Evolutionary conservation across 2,329 filamentous ascomycete species (phyloP), one percentile per base, ranked within the genome.

Genomic region (Talaromyces sp.): DNA sequence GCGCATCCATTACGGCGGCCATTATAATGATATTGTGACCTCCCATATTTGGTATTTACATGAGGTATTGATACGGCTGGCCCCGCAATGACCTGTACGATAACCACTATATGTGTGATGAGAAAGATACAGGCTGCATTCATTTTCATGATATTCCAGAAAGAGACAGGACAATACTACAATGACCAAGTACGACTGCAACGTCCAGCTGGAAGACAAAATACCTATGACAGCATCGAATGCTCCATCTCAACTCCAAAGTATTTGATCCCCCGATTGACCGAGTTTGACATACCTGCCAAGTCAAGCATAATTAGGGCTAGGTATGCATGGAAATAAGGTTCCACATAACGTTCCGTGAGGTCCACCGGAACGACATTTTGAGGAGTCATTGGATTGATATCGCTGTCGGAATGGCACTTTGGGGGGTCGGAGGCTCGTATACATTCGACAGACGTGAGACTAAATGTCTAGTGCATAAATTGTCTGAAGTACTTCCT

Each of bases 1-100:
- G 82, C 82, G 39, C 82, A 85, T 74, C 80, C 81, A 14, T 76
- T 84, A 63, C 75, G 72, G 65, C 71, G 77, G 50, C 77, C 78
- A 55, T 23, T 50, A 16, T 58, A 40, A 58, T 58, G 2, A n/a
- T 7, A 5, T 23, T 50, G 3, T 16, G 16, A 5, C 3, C 16
- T 11, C 12, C 8, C 23, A 21, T 3, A 5, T 9, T n/a, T 46
- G 42, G 4, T 8, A 44, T 11, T 23, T 25, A 12, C 9, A 5
- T 3, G 42, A 25, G 14, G 16, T 42, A 9, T 42, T 9, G 39
- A 21, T 48, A 25, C 42, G 18, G 21, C 23, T 48, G 6, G 12
- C 12, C n/a, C 21, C 14, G 23, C 28, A 2, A 16, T 5, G 23
- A 46, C 18, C 14, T 23, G 42, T 48, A 48, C 44, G 44, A 48